A percentile compares a stretch with the other conserved stretches of the same genome.
Evolutionary conservation across 73 alveolate species (phyloP).

Genomic region (Symbiodinium natans): DNA sequence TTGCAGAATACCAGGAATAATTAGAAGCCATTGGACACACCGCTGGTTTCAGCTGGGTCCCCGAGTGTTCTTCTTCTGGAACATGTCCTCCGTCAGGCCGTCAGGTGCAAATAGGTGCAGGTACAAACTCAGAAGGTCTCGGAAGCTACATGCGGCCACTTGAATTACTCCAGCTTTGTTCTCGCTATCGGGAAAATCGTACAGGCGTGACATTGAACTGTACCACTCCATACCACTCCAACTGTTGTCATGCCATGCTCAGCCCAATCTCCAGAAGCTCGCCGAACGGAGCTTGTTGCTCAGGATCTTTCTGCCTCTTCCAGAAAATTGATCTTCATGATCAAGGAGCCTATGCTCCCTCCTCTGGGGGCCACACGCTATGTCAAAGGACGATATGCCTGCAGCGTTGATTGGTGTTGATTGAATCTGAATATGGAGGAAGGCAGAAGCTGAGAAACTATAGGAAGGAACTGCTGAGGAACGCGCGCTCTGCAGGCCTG

Average conservation of each 20-base stretch:
- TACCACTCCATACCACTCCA: too few species aligned
- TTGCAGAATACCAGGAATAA: not conserved
- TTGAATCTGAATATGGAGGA: not conserved
- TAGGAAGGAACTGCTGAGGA: not conserved
- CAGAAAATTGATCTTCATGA: too few species aligned
- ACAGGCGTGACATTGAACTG: too few species aligned
- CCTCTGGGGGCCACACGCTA: not conserved
- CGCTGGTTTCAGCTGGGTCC: not conserved
- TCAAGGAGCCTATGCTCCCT: not conserved
- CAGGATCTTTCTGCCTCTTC: slow-evolving; percentile 57
- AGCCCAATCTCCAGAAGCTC: slow-evolving; percentile 56
- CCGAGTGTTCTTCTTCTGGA: slow-evolving; percentile 89
- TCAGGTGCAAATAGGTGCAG: too few species aligned
- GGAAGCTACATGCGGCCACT: too few species aligned
- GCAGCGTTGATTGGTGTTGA: too few species aligned
- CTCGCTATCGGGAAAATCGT: too few species aligned
- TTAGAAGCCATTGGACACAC: not conserved
- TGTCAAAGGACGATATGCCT: slow-evolving; percentile 69
- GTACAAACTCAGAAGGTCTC: not conserved
- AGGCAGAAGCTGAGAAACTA: not conserved
- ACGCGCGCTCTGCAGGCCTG: not conserved
- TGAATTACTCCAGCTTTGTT: too few species aligned
- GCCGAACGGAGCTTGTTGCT: slow-evolving; percentile 67
- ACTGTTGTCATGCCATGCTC: not conserved
- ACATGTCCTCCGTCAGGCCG: slow-evolving; percentile 33